Evolutionary conservation across 805 yeast genomes (phyloP), one percentile per base, ranked within the genome.

Genomic region (Grigorovia jiainica): DNA sequence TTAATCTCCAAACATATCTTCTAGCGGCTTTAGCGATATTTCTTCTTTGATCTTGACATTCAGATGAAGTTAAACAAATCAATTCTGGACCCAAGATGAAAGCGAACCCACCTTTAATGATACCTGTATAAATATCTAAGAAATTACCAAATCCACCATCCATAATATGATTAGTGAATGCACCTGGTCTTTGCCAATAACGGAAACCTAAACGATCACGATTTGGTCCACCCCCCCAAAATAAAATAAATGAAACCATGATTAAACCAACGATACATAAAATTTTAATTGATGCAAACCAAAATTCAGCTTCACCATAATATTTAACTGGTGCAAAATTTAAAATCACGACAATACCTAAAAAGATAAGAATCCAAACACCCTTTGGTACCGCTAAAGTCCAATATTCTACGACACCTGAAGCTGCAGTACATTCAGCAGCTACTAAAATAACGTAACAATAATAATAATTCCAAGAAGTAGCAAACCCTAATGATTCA

Each of bases 21-120:
- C 64, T 67, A 29, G 82, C 69, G 18, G 85, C 84, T 56, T 76
- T 77, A 19, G 81, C 76, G 38, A 80, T 68, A 44, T 72, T 75
- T 50, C 72, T 65, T 55, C 84, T 68, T 43, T 82, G 83, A 48
- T 70, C 70, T 43, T 67, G 63, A 42, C 77, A 70, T 59, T 79
- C 86, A n/a, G 78, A 72, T 15, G 78, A 72, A 27, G 78, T 68
- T 39, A 73, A 59, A 7, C 72, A 76, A 48, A 79, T 71, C 51
- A 79, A 66, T 63, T 79, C 86, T 15, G 84, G 84, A 20, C 79
- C 63, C 38, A 77, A 67, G 47, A 79, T 74, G 54, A 78, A 79
- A 3, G 83, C 75, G 50, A 78, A 79, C 13, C 79, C 85, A 33
- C 82, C 76, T 52, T 75, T 77, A 48, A 78, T 73, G 39, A 79